phyloP scores from a whole-genome alignment of 352 stramenopile species.

The Hyaloperonospora brassicae region DNA sequence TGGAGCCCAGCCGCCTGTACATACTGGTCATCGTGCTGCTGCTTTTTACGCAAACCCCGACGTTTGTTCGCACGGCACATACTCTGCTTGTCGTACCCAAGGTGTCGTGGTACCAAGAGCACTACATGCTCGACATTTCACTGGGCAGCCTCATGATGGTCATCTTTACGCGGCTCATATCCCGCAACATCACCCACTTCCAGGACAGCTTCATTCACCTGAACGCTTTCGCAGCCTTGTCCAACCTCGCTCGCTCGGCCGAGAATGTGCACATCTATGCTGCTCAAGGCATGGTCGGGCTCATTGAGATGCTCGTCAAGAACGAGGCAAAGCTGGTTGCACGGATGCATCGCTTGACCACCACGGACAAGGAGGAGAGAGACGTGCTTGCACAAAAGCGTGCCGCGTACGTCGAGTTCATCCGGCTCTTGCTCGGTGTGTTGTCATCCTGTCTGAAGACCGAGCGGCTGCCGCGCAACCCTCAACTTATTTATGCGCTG shows the following conservation, averaged over 20 bases:
- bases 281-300: conserved; percentile 53
- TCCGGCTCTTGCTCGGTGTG: conserved; percentile 56
- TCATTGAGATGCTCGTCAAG: conserved; percentile 71
- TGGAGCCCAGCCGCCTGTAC: conserved; percentile 60
- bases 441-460: conserved; percentile 60
- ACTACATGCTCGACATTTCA: conserved; percentile 71
- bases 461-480: conserved; percentile 57
- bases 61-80: conserved; percentile 59
- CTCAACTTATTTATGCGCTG: conserved; percentile 84
- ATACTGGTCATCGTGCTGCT: conserved; percentile 67
- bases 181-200: conserved; percentile 74
- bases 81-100: conserved; percentile 47
- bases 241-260: conserved; percentile 61
- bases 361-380: conserved; percentile 26
- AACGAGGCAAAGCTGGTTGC: conserved; percentile 54
- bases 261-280: conserved; percentile 70
- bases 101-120: conserved; percentile 70
- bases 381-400: conserved; percentile 48
- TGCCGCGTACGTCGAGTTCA: conserved; percentile 69
- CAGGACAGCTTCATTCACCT: conserved; percentile 75
- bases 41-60: conserved; percentile 51
- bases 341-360: conserved; percentile 36
- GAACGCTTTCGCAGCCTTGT: conserved; percentile 63
- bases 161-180: conserved; percentile 67
- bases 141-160: conserved; percentile 69